Percentiles rank a stretch among this genome's conserved stretches.
Conservation (phyloP, 2,329 filamentous ascomycete genomes). For the Colletotrichum filicis region DNA sequence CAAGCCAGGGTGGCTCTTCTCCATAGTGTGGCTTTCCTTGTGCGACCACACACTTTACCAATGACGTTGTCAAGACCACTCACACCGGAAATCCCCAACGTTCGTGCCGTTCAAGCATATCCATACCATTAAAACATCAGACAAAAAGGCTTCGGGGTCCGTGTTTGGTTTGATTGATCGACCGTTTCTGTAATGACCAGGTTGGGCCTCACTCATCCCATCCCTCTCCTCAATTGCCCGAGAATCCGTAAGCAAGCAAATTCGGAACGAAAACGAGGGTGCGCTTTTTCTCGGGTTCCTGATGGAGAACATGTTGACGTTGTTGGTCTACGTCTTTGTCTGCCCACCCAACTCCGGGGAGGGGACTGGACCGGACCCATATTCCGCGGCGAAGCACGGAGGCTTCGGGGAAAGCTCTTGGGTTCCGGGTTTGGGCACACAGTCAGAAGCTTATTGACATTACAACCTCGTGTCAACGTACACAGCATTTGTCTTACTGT, state of each 20-base stretch:
- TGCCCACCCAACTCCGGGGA: neutral
- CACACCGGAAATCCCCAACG: neutral
- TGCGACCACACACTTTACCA: neutral
- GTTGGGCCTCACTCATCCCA: neutral
- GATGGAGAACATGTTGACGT: neutral
- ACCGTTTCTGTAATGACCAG: neutral
- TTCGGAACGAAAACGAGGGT: neutral
- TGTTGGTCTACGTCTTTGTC: neutral
- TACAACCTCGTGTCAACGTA: neutral
- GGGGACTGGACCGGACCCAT: no score
- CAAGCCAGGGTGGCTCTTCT: neutral
- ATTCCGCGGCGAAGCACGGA: slow-evolving; percentile 2
- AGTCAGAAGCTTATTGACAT: slow-evolving; percentile 7
- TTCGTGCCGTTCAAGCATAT: neutral
- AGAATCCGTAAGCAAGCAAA: neutral
- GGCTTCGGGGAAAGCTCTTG: neutral
- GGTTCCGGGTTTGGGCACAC: neutral
- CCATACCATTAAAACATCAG: neutral
- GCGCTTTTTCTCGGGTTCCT: neutral
- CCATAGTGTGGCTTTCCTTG: neutral
- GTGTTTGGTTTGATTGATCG: neutral
- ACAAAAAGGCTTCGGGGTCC: neutral
- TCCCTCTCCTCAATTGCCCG: neutral
- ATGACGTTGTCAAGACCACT: neutral
- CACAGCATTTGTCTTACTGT: neutral